Percentiles rank a stretch among this genome's conserved stretches.
These are phyloP conservation scores for Globisporangium acanthophoron DNA, from an alignment of 352 stramenopile genomes.

Conservation along the genomic window DNA sequence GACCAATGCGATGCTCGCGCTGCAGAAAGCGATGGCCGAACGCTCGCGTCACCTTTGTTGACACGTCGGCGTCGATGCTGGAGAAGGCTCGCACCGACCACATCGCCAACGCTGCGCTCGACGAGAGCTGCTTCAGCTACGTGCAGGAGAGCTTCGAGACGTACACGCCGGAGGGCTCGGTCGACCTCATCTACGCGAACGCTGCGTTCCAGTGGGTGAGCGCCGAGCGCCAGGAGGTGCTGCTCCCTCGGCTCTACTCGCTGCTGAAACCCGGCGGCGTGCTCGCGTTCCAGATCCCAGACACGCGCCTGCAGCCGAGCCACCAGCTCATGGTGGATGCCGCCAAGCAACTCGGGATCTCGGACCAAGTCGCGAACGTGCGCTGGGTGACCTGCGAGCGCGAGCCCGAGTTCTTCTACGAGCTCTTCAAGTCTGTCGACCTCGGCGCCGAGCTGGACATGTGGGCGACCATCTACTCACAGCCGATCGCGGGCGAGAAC, in stretches of 20 bases:
- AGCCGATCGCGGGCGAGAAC: conserved; percentile 57
- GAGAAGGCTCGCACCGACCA: conserved; percentile 39
- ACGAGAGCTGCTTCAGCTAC: conserved; percentile 31
- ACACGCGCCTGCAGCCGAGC: conserved; percentile 52
- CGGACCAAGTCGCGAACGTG: conserved; percentile 34
- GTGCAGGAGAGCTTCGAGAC: conserved; percentile 51
- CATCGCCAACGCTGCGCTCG: conserved; percentile 15
- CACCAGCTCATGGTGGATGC: conserved; percentile 56
- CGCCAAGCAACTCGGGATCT: conserved; percentile 29
- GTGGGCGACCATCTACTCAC: conserved; percentile 56
- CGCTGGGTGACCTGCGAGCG: conserved; percentile 67
- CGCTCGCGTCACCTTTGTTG: conserved; percentile 49
- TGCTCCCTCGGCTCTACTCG: conserved; percentile 47
- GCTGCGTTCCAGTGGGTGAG: conserved; percentile 65
- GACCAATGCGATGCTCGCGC: background rate
- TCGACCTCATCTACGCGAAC: conserved; percentile 77
- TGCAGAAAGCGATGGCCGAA: conserved; percentile 44
- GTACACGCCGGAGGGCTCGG: conserved; percentile 24
- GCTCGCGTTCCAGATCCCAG: conserved; percentile 71
- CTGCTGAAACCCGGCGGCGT: conserved; percentile 63
- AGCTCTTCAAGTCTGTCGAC: conserved; percentile 38
- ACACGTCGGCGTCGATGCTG: conserved; percentile 61
- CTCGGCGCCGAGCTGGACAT: conserved; percentile 35
- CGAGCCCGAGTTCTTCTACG: conserved; percentile 65
- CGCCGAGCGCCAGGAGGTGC: conserved; percentile 31